These are phyloP conservation scores for Erodium maritimum DNA, from an alignment of 345 rosid genomes.

Conservation along the genomic window DNA sequence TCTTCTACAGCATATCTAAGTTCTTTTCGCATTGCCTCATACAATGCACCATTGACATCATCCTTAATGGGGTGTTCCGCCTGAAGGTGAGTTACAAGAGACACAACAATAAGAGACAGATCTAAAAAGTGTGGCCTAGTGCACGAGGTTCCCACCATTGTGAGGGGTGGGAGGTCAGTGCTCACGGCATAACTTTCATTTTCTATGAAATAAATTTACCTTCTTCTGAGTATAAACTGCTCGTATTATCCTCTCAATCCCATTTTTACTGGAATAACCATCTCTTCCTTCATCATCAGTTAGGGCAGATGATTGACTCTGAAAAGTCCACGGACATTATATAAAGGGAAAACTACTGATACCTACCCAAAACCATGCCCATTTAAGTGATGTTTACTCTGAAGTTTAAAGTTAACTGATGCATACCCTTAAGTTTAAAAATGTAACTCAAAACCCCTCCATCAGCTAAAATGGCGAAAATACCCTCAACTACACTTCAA, in stretches of 20 bases:
- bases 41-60: constrained; percentile 33
- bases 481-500: too few species aligned
- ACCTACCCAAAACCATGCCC: too few species aligned
- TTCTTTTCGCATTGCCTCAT: constrained; percentile 56
- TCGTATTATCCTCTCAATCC: constrained; percentile 49
- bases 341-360: too few species aligned
- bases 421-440: too few species aligned
- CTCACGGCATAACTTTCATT: constrained; percentile 1
- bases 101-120: constrained; percentile 10
- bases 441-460: too few species aligned
- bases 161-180: neutral
- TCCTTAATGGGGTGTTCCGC: constrained; percentile 39
- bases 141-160: too few species aligned
- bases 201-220: constrained; percentile 31
- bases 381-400: too few species aligned
- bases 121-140: neutral
- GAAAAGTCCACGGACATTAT: constrained; percentile 15
- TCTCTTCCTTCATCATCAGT: constrained; percentile 85
- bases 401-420: too few species aligned
- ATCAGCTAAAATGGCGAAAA: too few species aligned
- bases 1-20: constrained; percentile 63
- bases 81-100: constrained; percentile 13
- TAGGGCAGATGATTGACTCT: constrained; percentile 82
- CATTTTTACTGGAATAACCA: constrained; percentile 26
- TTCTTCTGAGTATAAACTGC: constrained; percentile 65